These are phyloP conservation scores for Erodium moschatum DNA, from an alignment of 441 rosid species.

Conservation along the genomic window DNA sequence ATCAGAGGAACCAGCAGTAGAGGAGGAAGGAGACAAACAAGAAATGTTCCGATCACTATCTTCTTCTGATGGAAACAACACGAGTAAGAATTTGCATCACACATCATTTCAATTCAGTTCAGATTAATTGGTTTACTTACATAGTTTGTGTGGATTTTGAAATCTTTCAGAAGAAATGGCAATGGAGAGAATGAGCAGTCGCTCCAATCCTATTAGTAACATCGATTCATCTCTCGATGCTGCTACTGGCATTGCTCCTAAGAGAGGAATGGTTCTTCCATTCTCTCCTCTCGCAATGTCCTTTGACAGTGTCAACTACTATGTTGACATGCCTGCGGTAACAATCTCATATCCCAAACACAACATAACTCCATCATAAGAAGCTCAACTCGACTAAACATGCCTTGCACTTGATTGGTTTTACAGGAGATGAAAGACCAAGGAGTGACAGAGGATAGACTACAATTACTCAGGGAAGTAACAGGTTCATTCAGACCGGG, in stretches of 20 bases:
- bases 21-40: slow-evolving; percentile 23
- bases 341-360: slow-evolving; percentile 25
- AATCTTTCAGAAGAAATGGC: slow-evolving; percentile 42
- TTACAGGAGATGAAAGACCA: slow-evolving; percentile 2
- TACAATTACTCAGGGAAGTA: background rate
- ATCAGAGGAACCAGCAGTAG: slow-evolving; percentile 46
- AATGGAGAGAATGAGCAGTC: slow-evolving; percentile 38
- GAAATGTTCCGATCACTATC: slow-evolving; percentile 26
- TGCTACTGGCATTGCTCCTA: slow-evolving; percentile 32
- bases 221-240: slow-evolving; percentile 25
- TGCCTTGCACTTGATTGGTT: too few species aligned
- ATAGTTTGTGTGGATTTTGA: background rate
- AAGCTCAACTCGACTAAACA: too few species aligned
- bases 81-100: too few species aligned
- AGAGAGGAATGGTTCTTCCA: slow-evolving; percentile 89
- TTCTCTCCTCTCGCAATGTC: slow-evolving; percentile 91
- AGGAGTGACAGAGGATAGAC: slow-evolving; percentile 3
- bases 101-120: too few species aligned
- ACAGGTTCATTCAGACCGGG: slow-evolving; percentile 4
- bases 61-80: slow-evolving; percentile 32
- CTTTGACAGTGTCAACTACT: slow-evolving; percentile 59
- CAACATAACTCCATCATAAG: too few species aligned
- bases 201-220: slow-evolving; percentile 26
- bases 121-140: background rate
- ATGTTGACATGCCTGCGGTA: slow-evolving; percentile 87